Evolutionary conservation across 805 yeast genomes (phyloP).

Genomic region (Saturnispora halmiae): DNA sequence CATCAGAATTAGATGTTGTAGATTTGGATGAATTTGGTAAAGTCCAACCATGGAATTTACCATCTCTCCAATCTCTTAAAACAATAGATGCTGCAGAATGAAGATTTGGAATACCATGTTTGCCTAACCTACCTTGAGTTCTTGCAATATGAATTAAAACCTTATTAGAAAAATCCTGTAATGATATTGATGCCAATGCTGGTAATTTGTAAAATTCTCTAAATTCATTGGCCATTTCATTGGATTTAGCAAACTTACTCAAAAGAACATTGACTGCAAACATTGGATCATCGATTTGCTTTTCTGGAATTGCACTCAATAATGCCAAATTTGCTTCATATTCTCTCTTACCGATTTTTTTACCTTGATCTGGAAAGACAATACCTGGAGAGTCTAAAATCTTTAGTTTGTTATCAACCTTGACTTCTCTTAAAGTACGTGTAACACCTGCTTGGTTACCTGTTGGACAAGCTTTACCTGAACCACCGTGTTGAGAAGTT

Average conservation of each 20-base stretch:
- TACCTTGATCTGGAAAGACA: constrained; percentile 60
- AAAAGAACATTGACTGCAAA: constrained; percentile 72
- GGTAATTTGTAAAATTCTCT: constrained; percentile 71
- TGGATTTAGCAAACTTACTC: constrained; percentile 63
- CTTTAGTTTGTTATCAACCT: constrained; percentile 81
- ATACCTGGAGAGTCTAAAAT: constrained; percentile 95
- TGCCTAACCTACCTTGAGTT: constrained; percentile 82
- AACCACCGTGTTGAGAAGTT: constrained; percentile 68
- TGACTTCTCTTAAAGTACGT: constrained; percentile 82
- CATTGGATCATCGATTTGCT: constrained; percentile 73
- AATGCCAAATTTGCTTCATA: constrained; percentile 85
- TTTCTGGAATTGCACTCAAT: constrained; percentile 83
- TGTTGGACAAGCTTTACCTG: constrained; percentile 78
- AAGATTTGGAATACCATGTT: constrained; percentile 88
- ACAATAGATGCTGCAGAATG: constrained; percentile 76
- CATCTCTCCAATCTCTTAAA: constrained; percentile 95
- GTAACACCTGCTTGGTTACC: constrained; percentile 98
- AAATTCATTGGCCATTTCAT: constrained; percentile 70
- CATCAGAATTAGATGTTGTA: constrained; percentile 29
- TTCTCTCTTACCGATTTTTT: constrained; percentile 43
- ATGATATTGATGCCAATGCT: constrained; percentile 59
- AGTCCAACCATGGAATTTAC: constrained; percentile 87
- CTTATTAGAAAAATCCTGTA: constrained; percentile 73
- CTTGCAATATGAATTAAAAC: constrained; percentile 90
- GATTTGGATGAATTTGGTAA: constrained; percentile 43